These are phyloP conservation scores for Cubamyces sp. DNA, from an alignment of 768 basidiomycete genomes.

Conservation along the genomic window DNA sequence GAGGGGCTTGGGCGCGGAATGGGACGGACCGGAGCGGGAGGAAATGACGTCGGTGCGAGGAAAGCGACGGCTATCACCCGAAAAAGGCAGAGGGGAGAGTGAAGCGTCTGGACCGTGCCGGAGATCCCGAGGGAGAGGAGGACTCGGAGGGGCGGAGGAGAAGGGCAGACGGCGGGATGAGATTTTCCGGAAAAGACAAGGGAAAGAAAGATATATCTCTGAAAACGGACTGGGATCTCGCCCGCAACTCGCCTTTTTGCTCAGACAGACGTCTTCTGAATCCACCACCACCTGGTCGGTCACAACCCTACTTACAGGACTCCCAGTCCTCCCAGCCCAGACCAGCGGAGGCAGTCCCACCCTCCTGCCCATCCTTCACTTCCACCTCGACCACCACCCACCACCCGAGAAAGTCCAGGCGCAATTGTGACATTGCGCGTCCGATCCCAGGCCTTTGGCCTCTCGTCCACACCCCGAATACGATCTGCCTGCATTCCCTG, in stretches of 20 bases:
- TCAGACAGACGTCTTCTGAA: background rate
- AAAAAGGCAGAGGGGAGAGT: background rate
- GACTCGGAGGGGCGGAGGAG: background rate
- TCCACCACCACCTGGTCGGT: no score
- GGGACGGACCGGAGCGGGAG: conserved; percentile 14
- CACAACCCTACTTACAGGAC: no score
- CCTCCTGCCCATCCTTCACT: background rate
- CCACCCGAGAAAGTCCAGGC: no score
- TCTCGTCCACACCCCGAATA: background rate
- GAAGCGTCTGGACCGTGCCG: conserved; percentile 15
- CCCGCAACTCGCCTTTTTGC: conserved; percentile 2
- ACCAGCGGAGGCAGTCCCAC: conserved; percentile 4
- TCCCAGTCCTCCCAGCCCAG: no score
- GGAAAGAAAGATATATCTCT: conserved; percentile 1
- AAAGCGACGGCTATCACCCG: background rate
- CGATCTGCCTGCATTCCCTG: background rate
- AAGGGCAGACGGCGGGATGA: background rate
- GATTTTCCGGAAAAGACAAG: conserved; percentile 21
- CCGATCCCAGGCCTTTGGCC: background rate
- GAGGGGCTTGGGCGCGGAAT: background rate
- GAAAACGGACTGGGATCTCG: background rate
- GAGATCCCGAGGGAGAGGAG: conserved; percentile 5
- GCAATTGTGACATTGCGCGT: no score
- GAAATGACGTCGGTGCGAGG: conserved; percentile 15
- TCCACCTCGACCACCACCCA: background rate